Evolutionary conservation across 1,139 yeast genomes (phyloP), one percentile per base, ranked within the genome.

Genomic region (Zygotorulaspora mrakii): DNA sequence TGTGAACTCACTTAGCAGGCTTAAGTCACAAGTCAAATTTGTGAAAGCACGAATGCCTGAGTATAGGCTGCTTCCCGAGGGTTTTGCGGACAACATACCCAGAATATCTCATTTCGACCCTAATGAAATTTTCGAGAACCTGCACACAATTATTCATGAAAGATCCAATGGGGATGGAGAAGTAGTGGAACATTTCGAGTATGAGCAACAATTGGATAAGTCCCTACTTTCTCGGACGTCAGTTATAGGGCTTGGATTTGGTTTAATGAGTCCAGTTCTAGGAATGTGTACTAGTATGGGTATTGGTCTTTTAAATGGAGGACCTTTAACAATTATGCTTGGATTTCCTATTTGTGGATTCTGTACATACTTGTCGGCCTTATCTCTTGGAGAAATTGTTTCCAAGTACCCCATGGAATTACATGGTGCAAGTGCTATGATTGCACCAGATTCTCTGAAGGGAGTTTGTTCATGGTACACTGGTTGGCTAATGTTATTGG

Each of bases 251-350:
- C 64, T 82, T 20, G 88, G 91, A 1, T 81, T 82, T 56, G 79
- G 87, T 1, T 63, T 82, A 17, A 82, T 82, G 89, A 84, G 85
- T 14, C 88, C 84, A 0, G 89, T 88, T 0, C 72, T 82, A 57
- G 88, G 89, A 1, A 69, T 82, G 53, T 77, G 86, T 4, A 77
- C 85, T 1, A 81, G 87, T 0, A 67, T 82, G 54, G 76, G 82
- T 61, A 80, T 81, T 32, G 79, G 84, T 1, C 64, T 82, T 40
- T 69, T 78, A 14, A 83, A 82, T 59, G 91, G 91, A 5, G 86
- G 86, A 0, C 81, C 82, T 43, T 78, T 77, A 9, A 80, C 89
- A 0, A 77, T 82, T 35, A 64, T 82, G 32, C 77, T 79, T 61
- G 91, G 91, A 0, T 82, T 86, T 78, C 50, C 80, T 1, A 62